These are phyloP conservation scores for Moricandia arvensis DNA, from an alignment of 345 rosid genomes.

Conservation along the genomic window DNA sequence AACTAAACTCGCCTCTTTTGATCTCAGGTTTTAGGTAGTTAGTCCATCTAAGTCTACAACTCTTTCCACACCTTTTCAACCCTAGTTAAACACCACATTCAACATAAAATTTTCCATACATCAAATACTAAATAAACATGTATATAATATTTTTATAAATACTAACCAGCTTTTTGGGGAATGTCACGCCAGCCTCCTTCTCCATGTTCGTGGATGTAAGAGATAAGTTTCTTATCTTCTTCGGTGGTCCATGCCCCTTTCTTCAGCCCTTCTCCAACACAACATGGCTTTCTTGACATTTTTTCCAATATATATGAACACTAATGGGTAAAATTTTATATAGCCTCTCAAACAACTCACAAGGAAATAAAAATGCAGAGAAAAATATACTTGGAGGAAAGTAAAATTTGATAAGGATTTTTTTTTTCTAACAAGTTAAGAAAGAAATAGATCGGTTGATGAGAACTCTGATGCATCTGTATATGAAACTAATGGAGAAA, in stretches of 20 bases:
- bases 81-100: slow-evolving; percentile 25
- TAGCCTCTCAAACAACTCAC: slow-evolving; percentile 14
- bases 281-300: slow-evolving; percentile 42
- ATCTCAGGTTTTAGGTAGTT: slow-evolving; percentile 47
- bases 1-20: slow-evolving; percentile 46
- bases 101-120: neutral
- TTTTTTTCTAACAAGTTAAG: neutral
- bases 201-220: neutral
- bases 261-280: slow-evolving; percentile 3
- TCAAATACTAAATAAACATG: neutral
- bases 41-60: slow-evolving; percentile 49
- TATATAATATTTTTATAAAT: neutral
- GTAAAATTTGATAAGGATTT: neutral
- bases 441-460: slow-evolving; percentile 36
- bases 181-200: neutral
- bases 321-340: neutral
- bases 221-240: neutral
- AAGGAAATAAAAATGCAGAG: neutral
- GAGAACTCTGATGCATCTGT: slow-evolving; percentile 38
- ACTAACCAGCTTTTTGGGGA: neutral
- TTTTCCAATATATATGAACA: neutral
- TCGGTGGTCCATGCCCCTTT: neutral
- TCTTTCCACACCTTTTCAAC: slow-evolving; percentile 49
- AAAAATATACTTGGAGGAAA: neutral
- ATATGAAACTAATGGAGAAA: slow-evolving; percentile 35